Base-by-base conservation (phyloP, 1,284 basidiomycete species). In the Ustilago crameri region DNA sequence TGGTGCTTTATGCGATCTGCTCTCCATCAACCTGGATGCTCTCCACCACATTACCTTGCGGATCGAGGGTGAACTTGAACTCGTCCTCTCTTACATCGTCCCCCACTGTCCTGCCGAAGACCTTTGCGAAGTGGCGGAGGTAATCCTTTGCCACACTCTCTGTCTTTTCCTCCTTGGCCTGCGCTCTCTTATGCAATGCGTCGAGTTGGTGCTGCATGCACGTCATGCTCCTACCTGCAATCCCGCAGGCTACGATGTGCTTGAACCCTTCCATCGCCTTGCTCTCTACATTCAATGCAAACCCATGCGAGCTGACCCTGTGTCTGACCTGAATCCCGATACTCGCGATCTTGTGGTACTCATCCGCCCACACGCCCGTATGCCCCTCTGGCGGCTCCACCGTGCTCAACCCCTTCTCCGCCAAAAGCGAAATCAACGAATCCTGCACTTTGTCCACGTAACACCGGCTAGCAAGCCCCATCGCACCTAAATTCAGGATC, bases 291-390 rank as follows among this genome's bases (percentile, higher is more conserved):
- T 99, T 99, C 82, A 98, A 86, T 2, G 95, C 89, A 84, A 99
- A 97, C 0, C 96, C 96, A 82, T 99, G 96, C 30, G 30, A 30
- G 32, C 94, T 94, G 60, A 99, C 87, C 34, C 95, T 88, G 80
- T 98, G 93, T 48, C 93, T 89, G 38, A 99, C 91, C 84, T 98
- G 95, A 51, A 99, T 93, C 47, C 96, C 96, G 61, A 99, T 95
- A 63, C 93, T 95, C 9, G 90, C 93, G 74, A 98, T 88, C 85
- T 98, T 94, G 40, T 88, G 89, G 41, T 60, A 68, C 15, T 62
- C 61, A 52, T 76, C 74, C 17, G 76, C 52, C 81, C 81, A 82
- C 10, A 82, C 75, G 14, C 81, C 81, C 12, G 81, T 82, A 41
- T 81, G 71, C 9, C 72, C 68, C 0, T 74, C 70, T 7, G 70